These are phyloP conservation scores for Fonsecaea erecta DNA, from an alignment of 2,329 filamentous ascomycete species.

Conservation along the genomic window DNA sequence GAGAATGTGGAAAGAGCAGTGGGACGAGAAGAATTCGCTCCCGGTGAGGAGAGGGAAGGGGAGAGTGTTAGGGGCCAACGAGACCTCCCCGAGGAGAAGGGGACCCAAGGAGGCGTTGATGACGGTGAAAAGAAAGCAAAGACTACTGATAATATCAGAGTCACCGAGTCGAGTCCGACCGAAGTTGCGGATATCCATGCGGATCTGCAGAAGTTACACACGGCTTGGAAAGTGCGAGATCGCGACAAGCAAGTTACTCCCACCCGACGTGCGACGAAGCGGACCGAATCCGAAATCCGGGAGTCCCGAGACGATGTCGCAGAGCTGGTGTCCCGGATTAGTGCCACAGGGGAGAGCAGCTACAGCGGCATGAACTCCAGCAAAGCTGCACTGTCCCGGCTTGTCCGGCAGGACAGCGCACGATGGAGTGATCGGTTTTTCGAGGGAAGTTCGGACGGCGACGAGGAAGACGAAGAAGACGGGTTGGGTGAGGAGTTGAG, in stretches of 20 bases:
- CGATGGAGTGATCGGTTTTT: conserved; percentile 71
- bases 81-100: conserved; percentile 36
- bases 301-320: conserved; percentile 42
- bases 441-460: conserved; percentile 59
- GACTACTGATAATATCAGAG: conserved; percentile 13
- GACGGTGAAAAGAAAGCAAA: conserved; percentile 13
- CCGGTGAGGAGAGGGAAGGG: conserved; percentile 61
- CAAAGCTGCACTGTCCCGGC: conserved; percentile 30
- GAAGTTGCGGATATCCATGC: conserved; percentile 9
- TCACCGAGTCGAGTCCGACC: conserved; percentile 8
- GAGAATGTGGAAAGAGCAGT: conserved; percentile 71
- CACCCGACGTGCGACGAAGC: conserved; percentile 8
- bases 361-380: conserved; percentile 35
- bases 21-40: conserved; percentile 56
- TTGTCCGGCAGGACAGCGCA: conserved; percentile 56
- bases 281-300: conserved; percentile 36
- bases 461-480: conserved; percentile 46
- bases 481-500: conserved; percentile 27
- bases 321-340: conserved; percentile 38
- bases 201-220: conserved; percentile 24
- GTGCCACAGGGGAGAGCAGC: conserved; percentile 31
- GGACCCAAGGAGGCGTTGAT: neutral
- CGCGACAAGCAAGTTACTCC: neutral
- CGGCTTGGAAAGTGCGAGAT: conserved; percentile 20
- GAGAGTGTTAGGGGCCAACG: conserved; percentile 62